A percentile compares a stretch with the other conserved stretches of the same genome.
phyloP scores from a whole-genome alignment of 306 rosid species.

The Cucurbita argyrosperma region DNA sequence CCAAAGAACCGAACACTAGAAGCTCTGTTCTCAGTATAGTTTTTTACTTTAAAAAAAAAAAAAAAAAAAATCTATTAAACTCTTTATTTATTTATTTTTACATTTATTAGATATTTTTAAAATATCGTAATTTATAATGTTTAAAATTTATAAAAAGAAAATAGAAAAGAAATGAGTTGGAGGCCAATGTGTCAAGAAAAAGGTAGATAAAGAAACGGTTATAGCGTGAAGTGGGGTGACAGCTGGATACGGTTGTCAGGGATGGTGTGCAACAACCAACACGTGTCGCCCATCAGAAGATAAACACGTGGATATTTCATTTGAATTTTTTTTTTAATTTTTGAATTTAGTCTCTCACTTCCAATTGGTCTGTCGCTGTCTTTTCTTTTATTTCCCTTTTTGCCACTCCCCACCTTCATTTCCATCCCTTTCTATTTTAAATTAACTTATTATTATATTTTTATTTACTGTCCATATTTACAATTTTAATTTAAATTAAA shows the following conservation, averaged over 20 bases:
- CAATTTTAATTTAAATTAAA: no score
- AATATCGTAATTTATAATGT: no score
- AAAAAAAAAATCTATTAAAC: no score
- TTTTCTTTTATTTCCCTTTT: not conserved
- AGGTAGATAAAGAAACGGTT: not conserved
- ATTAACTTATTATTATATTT: not conserved
- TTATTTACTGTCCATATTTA: not conserved
- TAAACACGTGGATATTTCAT: not conserved
- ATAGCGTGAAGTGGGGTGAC: conserved; percentile 1
- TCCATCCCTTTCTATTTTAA: not conserved
- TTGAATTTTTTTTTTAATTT: not conserved
- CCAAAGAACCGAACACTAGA: no score
- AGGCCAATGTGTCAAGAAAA: not conserved
- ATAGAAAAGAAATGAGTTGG: not conserved
- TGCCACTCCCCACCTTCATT: not conserved
- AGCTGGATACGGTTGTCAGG: conserved; percentile 6
- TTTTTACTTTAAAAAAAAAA: no score
- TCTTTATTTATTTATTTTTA: no score
- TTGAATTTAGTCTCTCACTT: not conserved
- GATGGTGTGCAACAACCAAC: not conserved
- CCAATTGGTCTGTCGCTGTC: conserved; percentile 6
- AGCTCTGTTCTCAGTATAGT: no score
- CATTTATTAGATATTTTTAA: no score
- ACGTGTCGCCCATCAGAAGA: not conserved
- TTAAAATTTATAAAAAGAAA: no score